These are phyloP conservation scores for Dendrothele bispora DNA, from an alignment of 768 basidiomycete species.

Conservation along the genomic window DNA sequence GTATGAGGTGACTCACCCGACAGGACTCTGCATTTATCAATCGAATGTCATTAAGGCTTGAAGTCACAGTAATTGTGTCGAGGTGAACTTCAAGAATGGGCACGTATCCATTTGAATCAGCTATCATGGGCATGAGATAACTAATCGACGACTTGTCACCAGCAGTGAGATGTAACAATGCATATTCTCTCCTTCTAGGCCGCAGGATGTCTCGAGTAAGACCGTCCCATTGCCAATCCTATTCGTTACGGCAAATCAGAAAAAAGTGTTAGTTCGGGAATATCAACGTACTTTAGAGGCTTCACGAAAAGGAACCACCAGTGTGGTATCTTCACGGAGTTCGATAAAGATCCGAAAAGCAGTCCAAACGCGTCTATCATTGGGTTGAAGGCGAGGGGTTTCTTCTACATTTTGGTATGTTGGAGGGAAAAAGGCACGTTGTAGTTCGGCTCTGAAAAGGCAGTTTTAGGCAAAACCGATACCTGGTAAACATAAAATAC, in stretches of 20 bases:
- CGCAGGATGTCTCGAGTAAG: constrained; percentile 43
- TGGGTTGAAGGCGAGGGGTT: constrained; percentile 62
- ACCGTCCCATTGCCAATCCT: constrained; percentile 96
- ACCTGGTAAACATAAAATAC: constrained; percentile 30
- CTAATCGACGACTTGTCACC: constrained; percentile 84
- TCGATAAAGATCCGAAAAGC: constrained; percentile 80
- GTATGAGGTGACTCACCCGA: constrained; percentile 46
- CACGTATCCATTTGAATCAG: constrained; percentile 72
- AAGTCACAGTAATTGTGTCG: constrained; percentile 72
- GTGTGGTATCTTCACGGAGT: constrained; percentile 70
- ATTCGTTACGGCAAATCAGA: constrained; percentile 3
- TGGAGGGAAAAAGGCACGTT: constrained; percentile 81
- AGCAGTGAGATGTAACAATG: constrained; percentile 70
- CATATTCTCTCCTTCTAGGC: constrained; percentile 59
- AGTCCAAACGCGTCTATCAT: constrained; percentile 84
- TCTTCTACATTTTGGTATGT: constrained; percentile 64
- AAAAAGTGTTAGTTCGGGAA: not conserved
- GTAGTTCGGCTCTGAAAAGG: constrained; percentile 62
- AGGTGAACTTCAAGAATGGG: constrained; percentile 80
- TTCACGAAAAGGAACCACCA: constrained; percentile 91
- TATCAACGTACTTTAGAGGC: constrained; percentile 66
- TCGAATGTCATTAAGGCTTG: constrained; percentile 86
- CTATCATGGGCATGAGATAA: constrained; percentile 83
- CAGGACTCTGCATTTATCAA: constrained; percentile 78
- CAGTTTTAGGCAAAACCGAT: not conserved